phyloP scores from a whole-genome alignment of 192 early-diverging fungal genomes.

The Umbelopsis ramanniana region DNA sequence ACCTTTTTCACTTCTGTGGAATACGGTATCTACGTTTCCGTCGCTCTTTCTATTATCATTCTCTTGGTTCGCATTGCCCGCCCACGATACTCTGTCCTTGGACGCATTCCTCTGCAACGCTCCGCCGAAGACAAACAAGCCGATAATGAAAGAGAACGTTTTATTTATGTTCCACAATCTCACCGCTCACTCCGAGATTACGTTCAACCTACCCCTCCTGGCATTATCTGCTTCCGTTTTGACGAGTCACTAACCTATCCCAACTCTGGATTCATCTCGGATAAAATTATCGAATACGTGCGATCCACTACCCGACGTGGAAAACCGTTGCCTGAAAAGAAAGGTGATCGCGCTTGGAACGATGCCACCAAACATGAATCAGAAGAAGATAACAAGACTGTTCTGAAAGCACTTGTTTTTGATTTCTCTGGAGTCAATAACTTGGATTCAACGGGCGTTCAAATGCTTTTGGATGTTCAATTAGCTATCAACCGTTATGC shows the following conservation, averaged over 20 bases:
- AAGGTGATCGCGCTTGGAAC: constrained; percentile 36
- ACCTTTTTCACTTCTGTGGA: constrained; percentile 64
- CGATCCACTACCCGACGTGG: constrained; percentile 23
- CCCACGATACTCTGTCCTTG: constrained; percentile 58
- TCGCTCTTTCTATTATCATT: constrained; percentile 70
- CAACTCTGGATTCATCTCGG: constrained; percentile 33
- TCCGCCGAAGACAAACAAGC: not conserved
- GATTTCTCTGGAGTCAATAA: constrained; percentile 43
- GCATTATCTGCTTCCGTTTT: constrained; percentile 34
- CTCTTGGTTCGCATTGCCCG: constrained; percentile 80
- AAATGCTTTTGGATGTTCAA: constrained; percentile 39
- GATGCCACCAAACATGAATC: constrained; percentile 17
- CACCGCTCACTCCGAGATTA: constrained; percentile 23
- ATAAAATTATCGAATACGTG: constrained; percentile 35
- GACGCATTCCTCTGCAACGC: constrained; percentile 34
- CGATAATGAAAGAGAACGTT: constrained; percentile 13
- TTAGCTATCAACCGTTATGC: constrained; percentile 35
- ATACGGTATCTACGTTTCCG: constrained; percentile 78
- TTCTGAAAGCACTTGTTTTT: constrained; percentile 22
- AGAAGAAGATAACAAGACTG: not conserved
- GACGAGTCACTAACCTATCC: constrained; percentile 38
- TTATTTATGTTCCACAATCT: constrained; percentile 30
- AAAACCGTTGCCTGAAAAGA: constrained; percentile 10
- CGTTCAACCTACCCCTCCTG: constrained; percentile 31
- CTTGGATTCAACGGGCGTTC: constrained; percentile 44